Conservation (phyloP, 2,329 filamentous ascomycete species). For the Venturia pyrina region DNA sequence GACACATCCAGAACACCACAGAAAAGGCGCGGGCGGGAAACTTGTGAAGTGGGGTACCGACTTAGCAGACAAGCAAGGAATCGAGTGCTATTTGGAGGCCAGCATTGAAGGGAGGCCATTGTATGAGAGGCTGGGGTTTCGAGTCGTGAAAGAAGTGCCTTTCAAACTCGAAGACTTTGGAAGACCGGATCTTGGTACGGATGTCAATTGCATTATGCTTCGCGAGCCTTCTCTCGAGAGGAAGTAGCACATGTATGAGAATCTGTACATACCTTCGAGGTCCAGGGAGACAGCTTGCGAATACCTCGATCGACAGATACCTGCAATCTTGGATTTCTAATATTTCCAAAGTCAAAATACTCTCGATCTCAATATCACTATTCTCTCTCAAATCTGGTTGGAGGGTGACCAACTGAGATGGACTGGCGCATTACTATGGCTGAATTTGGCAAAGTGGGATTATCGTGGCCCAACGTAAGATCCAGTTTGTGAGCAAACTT, state of each 20-base stretch:
- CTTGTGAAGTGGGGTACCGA: constrained; percentile 9
- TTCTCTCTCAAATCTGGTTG: too few species aligned
- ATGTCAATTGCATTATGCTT: constrained; percentile 6
- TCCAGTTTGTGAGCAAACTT: neutral
- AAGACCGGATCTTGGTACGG: neutral
- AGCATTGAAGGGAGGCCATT: constrained; percentile 1
- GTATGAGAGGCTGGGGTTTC: constrained; percentile 8
- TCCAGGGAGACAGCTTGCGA: too few species aligned
- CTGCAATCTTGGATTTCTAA: too few species aligned
- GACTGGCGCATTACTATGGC: too few species aligned
- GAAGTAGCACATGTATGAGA: neutral
- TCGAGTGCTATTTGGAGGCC: constrained; percentile 7
- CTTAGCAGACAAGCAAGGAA: constrained; percentile 5
- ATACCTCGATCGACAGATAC: too few species aligned
- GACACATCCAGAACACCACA: constrained; percentile 8
- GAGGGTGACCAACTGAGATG: too few species aligned
- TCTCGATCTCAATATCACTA: too few species aligned
- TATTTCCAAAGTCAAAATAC: too few species aligned
- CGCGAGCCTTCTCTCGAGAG: neutral
- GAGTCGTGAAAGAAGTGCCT: constrained; percentile 3
- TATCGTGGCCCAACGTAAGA: too few species aligned
- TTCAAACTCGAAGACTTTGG: constrained; percentile 7
- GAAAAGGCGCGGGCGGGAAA: neutral
- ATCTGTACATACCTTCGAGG: too few species aligned
- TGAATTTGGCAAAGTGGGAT: neutral